Evolutionary conservation across 2,329 filamentous ascomycete species (phyloP), one percentile per base, ranked within the genome.

Genomic region (Falciphora oryzae): DNA sequence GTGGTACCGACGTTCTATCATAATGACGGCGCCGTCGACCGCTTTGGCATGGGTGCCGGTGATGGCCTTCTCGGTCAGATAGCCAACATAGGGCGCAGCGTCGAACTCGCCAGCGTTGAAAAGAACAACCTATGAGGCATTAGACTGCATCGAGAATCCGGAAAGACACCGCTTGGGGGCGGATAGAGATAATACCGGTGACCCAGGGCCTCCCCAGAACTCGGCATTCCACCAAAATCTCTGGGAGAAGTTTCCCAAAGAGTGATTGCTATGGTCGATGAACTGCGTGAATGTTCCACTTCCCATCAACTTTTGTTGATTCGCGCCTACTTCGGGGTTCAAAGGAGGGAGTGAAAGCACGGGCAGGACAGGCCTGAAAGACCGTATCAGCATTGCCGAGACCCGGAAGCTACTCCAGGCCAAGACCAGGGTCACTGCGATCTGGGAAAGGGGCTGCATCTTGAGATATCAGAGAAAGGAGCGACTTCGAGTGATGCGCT

Each of bases 91-190:
- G 0, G 67, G 71, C 11, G 74, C 76, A 5, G 81, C 83, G 22
- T 78, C 75, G 35, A 73, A 69, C 71, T 87, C 84, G 27, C 84
- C 83, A 0, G 84, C 83, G 0, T 80, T 84, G 68, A 83, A 81
- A 11, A 84, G 66, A 14, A 84, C 73, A 32, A 83, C 71, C 79
- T 81, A 29, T 38, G 4, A 1, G 16, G 35, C 29, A 16, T 61
- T 32, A 61, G 59, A 32, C 32, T 38, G 18, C 58, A 60, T 7
- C 25, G 31, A 22, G 5, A 22, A 29, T 28, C 14, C 8, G 14
- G 11, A 18, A 3, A 58, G 57, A 4, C 27, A 22, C 31, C 4
- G 8, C 18, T 6, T 32, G 29, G 28, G 14, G 53, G 35, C 4
- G 16, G 8, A 50, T 16, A 8, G 18, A 14, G n/a, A 50, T 29